A percentile compares a stretch with the other conserved stretches of the same genome.
These are phyloP conservation scores for Pyrrhoderma noxium DNA, from an alignment of 1,284 basidiomycete genomes.

Conservation along the genomic window DNA sequence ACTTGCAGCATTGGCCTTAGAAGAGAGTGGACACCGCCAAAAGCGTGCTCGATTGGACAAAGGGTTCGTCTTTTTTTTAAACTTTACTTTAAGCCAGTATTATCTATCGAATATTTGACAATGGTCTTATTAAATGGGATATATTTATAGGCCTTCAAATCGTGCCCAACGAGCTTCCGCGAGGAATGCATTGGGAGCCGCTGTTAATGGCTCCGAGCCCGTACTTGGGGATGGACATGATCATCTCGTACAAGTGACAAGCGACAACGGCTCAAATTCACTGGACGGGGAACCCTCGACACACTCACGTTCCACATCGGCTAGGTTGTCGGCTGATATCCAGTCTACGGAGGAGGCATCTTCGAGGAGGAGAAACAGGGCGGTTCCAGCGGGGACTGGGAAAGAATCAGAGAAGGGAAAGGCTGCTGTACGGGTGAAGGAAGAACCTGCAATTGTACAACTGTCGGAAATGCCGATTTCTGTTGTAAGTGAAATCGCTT, in stretches of 20 bases:
- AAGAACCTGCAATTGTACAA: slow-evolving; percentile 42
- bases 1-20: slow-evolving; percentile 50
- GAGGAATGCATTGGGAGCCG: slow-evolving; percentile 39
- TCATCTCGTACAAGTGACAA: too few relatives aligned
- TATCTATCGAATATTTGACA: neutral
- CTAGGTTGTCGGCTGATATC: slow-evolving; percentile 18
- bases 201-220: slow-evolving; percentile 28
- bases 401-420: slow-evolving; percentile 21
- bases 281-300: slow-evolving; percentile 11
- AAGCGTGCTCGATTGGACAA: slow-evolving; percentile 68
- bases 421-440: slow-evolving; percentile 48
- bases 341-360: slow-evolving; percentile 28
- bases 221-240: too few relatives aligned
- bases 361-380: slow-evolving; percentile 27
- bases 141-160: slow-evolving; percentile 33
- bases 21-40: slow-evolving; percentile 46
- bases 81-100: neutral
- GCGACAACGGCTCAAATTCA: slow-evolving; percentile 27
- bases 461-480: slow-evolving; percentile 24
- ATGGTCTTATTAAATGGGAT: neutral
- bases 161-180: slow-evolving; percentile 71
- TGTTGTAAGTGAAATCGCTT: slow-evolving; percentile 23
- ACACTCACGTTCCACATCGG: slow-evolving; percentile 11
- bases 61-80: slow-evolving; percentile 39
- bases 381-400: slow-evolving; percentile 31